Evolutionary conservation across 306 rosid genomes (phyloP), one percentile per base, ranked within the genome.

Genomic region (Coriaria nepalensis): DNA sequence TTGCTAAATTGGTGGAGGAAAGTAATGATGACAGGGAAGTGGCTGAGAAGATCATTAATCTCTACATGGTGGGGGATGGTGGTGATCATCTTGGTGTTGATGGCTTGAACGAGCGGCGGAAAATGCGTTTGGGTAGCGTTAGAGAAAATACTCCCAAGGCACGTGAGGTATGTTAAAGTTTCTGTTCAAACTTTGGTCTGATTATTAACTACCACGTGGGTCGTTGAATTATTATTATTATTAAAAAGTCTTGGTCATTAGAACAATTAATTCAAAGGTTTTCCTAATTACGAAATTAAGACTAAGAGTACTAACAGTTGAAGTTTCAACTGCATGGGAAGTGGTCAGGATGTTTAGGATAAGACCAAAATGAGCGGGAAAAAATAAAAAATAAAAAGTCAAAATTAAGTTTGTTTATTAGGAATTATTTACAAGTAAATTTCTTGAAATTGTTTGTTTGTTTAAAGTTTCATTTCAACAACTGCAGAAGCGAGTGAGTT

Each of bases 401-500:
- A 20, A 20, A 20, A 20, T 20, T 20, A 20, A 20, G 29, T 20
- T 20, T 20, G 29, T 20, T 20, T 20, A 20, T 20, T 20, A 20
- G 1, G 3, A 20, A 20, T 20, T 20, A 20, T 20, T 20, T 20
- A 20, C 29, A 20, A 20, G 13, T 15, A 45, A 13, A 8, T 9
- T 14, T 10, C 49, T 14, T n/a, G 33, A 45, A 29, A 29, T 45
- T 38, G 41, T 38, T 2, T 9, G 41, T 6, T 9, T 38, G 2
- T 4, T 4, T 38, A 2, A 37, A 37, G 40, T 5, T 61, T 20
- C 9, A 13, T 35, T 53, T 13, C 6, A 9, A 43, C 57, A 40
- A 67, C 60, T 73, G 64, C 84, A 80, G 90, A 80, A 80, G 60
- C 69, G 69, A 14, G 90, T 80, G 57, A 73, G 71, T 60, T 80